Evolutionary conservation across 2,329 filamentous ascomycete genomes (phyloP), one percentile per base, ranked within the genome.

Genomic region (Zasmidium angulare): DNA sequence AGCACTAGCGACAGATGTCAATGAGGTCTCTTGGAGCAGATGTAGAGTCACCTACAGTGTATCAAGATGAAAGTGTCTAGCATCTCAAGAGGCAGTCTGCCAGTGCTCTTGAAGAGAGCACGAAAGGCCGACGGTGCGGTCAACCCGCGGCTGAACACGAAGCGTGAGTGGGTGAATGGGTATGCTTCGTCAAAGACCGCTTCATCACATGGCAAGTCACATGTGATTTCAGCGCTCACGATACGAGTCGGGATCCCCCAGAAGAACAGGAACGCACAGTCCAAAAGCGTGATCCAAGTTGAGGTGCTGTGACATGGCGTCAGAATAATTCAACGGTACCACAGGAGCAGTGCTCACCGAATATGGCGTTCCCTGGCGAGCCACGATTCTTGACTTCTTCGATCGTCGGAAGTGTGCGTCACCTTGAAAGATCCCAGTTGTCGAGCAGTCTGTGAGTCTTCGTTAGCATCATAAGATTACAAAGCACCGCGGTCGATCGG

Each of bases 11-110:
- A n/a, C 24, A 50, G 22, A n/a, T 36, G 29, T 36, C 29, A 36
- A 14, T 14, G 14, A 7, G 29, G 29, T 36, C 29, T 7, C 7
- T 36, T 36, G 29, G 14, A 7, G 7, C 14, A 14, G 29, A 14
- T 36, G 29, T 36, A 7, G 7, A 36, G 29, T 7, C 7, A 14
- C 29, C 9, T 11, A 50, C n/a, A 53, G 46, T 60, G 62, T 23
- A 64, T 58, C 14, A 64, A 31, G 17, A 64, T 53, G 53, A 64
- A 64, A 0, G 62, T 59, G 43, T 64, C 62, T 50, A 64, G 43
- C 53, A 62, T 54, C 10, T 53, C 62, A 21, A 64, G 54, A 26
- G 46, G 31, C 2, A 26, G 29, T 14, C 29, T 7, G 7, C 14
- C 14, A 7, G 29, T 36, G 29, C 7, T 14, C 7, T 36, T 36